phyloP scores from a whole-genome alignment of 345 rosid genomes.

The Pistacia vera region DNA sequence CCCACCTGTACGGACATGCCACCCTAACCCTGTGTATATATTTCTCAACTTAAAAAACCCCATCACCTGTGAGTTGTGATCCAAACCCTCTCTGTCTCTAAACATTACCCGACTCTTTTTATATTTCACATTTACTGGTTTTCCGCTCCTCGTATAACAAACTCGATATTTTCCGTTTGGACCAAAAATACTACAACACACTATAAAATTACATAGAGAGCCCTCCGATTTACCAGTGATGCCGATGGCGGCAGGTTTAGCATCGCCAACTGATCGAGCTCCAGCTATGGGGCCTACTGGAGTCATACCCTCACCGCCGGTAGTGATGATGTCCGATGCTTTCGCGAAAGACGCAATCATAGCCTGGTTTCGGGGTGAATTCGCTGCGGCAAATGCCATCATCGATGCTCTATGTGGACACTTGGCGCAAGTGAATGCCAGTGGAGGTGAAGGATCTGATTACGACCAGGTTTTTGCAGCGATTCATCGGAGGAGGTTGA shows the following conservation, averaged over 20 bases:
- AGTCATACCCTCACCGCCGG: conserved; percentile 20
- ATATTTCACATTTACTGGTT: not conserved
- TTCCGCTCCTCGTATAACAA: conserved; percentile 7
- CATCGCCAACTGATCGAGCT: conserved; percentile 29
- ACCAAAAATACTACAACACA: not conserved
- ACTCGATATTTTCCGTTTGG: conserved; percentile 9
- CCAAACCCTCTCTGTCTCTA: conserved; percentile 9
- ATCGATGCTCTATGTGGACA: conserved; percentile 92
- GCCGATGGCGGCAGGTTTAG: conserved; percentile 59
- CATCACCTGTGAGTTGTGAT: not conserved
- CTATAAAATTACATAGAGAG: no score
- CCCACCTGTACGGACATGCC: conserved; percentile 24
- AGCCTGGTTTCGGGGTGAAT: conserved; percentile 89
- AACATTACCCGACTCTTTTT: not conserved
- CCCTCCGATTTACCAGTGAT: conserved; percentile 9
- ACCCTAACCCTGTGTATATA: conserved; percentile 3
- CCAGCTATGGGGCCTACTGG: conserved; percentile 12
- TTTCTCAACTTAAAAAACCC: not conserved
- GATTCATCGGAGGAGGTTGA: conserved; percentile 82
- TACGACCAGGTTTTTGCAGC: conserved; percentile 76
- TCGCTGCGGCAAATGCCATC: conserved; percentile 96
- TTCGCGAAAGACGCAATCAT: conserved; percentile 82
- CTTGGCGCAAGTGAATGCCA: conserved; percentile 43
- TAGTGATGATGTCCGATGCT: conserved; percentile 46
- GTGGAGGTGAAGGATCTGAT: conserved; percentile 39